Conservation (phyloP, 345 rosid species). For the Acer negundo region DNA sequence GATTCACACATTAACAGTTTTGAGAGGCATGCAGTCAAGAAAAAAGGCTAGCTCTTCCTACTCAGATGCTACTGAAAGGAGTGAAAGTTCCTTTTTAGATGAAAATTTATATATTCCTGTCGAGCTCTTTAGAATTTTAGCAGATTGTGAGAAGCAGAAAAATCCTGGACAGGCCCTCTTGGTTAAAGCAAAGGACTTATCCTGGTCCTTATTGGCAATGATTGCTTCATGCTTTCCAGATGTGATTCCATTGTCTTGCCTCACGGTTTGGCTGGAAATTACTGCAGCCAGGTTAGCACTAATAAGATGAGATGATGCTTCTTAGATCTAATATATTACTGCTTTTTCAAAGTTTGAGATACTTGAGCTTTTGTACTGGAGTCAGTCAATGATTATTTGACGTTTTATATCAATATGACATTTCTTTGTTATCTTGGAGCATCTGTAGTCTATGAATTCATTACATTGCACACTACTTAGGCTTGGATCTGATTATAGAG, state of each 20-base stretch:
- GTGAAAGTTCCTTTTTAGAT: slow-evolving; percentile 49
- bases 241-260: slow-evolving; percentile 79
- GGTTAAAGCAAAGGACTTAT: slow-evolving; percentile 84
- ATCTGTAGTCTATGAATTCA: neutral
- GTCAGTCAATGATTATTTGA: neutral
- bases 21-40: slow-evolving; percentile 78
- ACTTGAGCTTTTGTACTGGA: neutral
- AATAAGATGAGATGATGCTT: slow-evolving; percentile 9
- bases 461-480: neutral
- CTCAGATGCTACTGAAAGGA: slow-evolving; percentile 46
- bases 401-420: neutral
- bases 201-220: slow-evolving; percentile 96
- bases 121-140: slow-evolving; percentile 88
- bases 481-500: slow-evolving; percentile 34
- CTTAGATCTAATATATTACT: neutral
- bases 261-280: slow-evolving; percentile 96
- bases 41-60: slow-evolving; percentile 55
- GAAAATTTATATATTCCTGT: slow-evolving; percentile 60
- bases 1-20: slow-evolving; percentile 80
- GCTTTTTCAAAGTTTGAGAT: slow-evolving; percentile 5
- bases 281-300: slow-evolving; percentile 86
- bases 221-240: slow-evolving; percentile 95
- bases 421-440: neutral
- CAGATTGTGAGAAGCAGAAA: slow-evolving; percentile 86
- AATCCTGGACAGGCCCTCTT: slow-evolving; percentile 82